A percentile compares a stretch with the other conserved stretches of the same genome.
phyloP scores from a whole-genome alignment of 1,139 yeast genomes.

The Suhomyces choctaworum region DNA sequence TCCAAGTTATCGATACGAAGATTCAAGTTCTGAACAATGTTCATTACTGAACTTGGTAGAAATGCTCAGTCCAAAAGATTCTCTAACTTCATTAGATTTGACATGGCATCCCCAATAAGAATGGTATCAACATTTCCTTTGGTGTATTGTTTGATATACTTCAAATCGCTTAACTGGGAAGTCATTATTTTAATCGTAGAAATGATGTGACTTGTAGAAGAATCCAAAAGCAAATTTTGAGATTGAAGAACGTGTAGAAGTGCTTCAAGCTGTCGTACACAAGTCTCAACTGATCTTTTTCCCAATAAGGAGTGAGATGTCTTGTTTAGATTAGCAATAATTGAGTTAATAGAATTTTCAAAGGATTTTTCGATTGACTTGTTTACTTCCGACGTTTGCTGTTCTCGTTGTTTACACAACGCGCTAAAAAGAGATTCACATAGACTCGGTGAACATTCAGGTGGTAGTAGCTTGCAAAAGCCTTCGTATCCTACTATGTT shows the following conservation, averaged over 20 bases:
- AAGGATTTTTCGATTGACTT: slow-evolving; percentile 22
- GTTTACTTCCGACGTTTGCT: slow-evolving; percentile 15
- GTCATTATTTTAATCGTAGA: neutral
- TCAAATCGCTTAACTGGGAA: slow-evolving; percentile 20
- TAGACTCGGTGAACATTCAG: slow-evolving; percentile 14
- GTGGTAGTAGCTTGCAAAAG: slow-evolving; percentile 20
- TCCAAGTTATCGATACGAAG: neutral
- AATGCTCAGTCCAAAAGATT: neutral
- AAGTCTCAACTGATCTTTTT: slow-evolving; percentile 16
- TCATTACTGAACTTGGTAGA: neutral
- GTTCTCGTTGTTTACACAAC: slow-evolving; percentile 23
- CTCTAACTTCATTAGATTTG: slow-evolving; percentile 9
- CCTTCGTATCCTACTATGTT: slow-evolving; percentile 3
- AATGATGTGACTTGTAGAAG: neutral
- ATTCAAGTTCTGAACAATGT: neutral
- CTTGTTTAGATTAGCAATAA: neutral
- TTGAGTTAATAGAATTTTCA: slow-evolving; percentile 23
- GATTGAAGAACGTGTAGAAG: slow-evolving; percentile 14
- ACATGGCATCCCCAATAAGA: slow-evolving; percentile 9
- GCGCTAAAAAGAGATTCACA: slow-evolving; percentile 21
- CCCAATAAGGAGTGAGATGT: slow-evolving; percentile 1
- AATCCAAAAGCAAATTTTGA: slow-evolving; percentile 17
- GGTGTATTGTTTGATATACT: slow-evolving; percentile 20
- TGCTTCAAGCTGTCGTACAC: slow-evolving; percentile 17
- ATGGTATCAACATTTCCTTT: slow-evolving; percentile 1